phyloP scores from a whole-genome alignment of 2,329 filamentous ascomycete genomes.

The Colletotrichum sansevieriae region DNA sequence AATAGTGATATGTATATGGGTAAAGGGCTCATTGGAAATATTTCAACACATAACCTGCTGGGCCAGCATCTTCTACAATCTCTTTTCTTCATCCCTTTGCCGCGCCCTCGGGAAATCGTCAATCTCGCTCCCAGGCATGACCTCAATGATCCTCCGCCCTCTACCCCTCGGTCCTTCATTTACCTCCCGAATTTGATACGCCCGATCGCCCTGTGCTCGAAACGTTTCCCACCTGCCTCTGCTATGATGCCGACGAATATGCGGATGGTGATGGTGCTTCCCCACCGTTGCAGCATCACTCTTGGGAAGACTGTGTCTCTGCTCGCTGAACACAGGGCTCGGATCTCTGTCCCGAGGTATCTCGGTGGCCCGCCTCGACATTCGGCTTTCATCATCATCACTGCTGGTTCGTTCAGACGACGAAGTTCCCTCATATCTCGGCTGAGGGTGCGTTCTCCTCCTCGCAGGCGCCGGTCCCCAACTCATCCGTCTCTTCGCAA shows the following conservation, averaged over 20 bases:
- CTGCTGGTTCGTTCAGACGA: conserved; percentile 12
- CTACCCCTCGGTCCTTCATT: conserved; percentile 8
- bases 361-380: neutral
- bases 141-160: conserved; percentile 28
- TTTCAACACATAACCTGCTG: neutral
- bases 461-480: neutral
- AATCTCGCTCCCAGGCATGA: conserved; percentile 32
- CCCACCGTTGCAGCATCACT: conserved; percentile 31
- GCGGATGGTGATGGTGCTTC: neutral
- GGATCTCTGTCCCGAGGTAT: neutral
- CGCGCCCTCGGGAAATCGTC: neutral
- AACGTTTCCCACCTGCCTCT: conserved; percentile 29
- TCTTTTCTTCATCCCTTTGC: neutral
- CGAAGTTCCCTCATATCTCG: conserved; percentile 7
- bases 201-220: conserved; percentile 1
- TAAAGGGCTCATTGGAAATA: too few species aligned
- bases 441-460: neutral
- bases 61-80: neutral
- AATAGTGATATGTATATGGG: too few species aligned
- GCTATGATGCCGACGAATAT: neutral
- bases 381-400: neutral
- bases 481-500: conserved; percentile 13
- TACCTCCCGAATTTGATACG: conserved; percentile 26
- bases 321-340: neutral
- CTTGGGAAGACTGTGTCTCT: neutral